Conservation (phyloP, 2,329 filamentous ascomycete species). For the Intubia oerlemansii region DNA sequence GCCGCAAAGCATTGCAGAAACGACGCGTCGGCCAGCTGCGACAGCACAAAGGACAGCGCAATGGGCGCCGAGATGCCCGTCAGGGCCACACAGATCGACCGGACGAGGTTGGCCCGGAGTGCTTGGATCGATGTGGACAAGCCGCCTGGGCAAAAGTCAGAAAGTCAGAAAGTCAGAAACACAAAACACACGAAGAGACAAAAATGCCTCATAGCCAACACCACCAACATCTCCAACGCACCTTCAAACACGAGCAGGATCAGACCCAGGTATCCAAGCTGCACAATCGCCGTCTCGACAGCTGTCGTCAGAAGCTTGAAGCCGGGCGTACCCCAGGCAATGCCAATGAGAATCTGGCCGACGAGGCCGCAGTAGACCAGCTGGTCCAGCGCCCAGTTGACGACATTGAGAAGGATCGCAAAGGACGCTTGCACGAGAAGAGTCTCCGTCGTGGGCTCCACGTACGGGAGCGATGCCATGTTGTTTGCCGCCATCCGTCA, state of each 20-base stretch:
- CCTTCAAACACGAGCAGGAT: slow-evolving; percentile 53
- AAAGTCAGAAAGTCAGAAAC: neutral
- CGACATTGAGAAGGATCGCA: slow-evolving; percentile 36
- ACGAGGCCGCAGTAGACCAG: slow-evolving; percentile 48
- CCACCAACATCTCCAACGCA: too few relatives aligned
- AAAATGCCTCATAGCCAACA: too few relatives aligned
- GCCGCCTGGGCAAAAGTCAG: slow-evolving; percentile 22
- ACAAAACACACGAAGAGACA: too few relatives aligned
- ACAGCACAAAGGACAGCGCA: slow-evolving; percentile 39
- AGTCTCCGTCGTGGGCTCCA: slow-evolving; percentile 36
- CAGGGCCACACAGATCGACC: slow-evolving; percentile 40
- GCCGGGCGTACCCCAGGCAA: slow-evolving; percentile 48
- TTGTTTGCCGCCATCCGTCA: neutral
- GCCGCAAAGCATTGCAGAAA: slow-evolving; percentile 43
- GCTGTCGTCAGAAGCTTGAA: slow-evolving; percentile 32
- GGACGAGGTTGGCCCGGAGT: slow-evolving; percentile 34
- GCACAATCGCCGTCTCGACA: slow-evolving; percentile 32
- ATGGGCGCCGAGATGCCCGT: slow-evolving; percentile 46
- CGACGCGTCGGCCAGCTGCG: slow-evolving; percentile 23
- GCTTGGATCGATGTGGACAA: slow-evolving; percentile 30
- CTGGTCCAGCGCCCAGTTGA: slow-evolving; percentile 34
- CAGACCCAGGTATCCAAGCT: slow-evolving; percentile 53
- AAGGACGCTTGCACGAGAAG: slow-evolving; percentile 42
- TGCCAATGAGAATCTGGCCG: slow-evolving; percentile 49
- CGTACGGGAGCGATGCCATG: slow-evolving; percentile 19